These are phyloP conservation scores for Chalciporus piperatus DNA, from an alignment of 768 basidiomycete species.

Conservation along the genomic window DNA sequence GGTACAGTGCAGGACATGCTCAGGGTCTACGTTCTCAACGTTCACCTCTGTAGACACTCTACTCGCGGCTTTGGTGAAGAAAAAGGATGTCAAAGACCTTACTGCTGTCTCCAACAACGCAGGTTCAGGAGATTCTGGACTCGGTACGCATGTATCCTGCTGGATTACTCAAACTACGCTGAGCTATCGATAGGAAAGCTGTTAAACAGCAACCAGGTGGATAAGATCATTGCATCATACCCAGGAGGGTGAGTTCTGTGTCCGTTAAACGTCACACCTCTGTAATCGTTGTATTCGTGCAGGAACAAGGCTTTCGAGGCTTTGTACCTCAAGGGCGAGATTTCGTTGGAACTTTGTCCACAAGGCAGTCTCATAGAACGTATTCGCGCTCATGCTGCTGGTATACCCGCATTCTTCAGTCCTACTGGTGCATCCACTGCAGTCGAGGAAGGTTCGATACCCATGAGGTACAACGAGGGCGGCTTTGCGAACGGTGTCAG, in stretches of 20 bases:
- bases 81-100: conserved; percentile 69
- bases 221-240: conserved; percentile 86
- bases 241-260: conserved; percentile 65
- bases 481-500: conserved; percentile 70
- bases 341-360: conserved; percentile 85
- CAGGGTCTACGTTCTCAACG: neutral
- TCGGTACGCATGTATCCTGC: conserved; percentile 44
- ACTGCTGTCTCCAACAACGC: conserved; percentile 91
- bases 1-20: conserved; percentile 39
- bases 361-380: conserved; percentile 91
- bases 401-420: conserved; percentile 92
- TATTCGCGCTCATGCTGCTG: conserved; percentile 84
- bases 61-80: conserved; percentile 69
- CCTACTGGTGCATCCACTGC: conserved; percentile 88
- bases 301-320: conserved; percentile 87
- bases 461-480: conserved; percentile 73
- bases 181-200: conserved; percentile 54
- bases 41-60: conserved; percentile 60
- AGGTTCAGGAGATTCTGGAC: conserved; percentile 64
- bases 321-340: conserved; percentile 74
- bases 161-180: neutral
- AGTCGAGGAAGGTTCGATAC: conserved; percentile 75
- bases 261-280: neutral
- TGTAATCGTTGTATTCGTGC: conserved; percentile 1
- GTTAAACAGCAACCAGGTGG: conserved; percentile 69